Evolutionary conservation across 495 filamentous ascomycete genomes (phyloP), one percentile per base, ranked within the genome.

Genomic region (Aeminium ludgeri): DNA sequence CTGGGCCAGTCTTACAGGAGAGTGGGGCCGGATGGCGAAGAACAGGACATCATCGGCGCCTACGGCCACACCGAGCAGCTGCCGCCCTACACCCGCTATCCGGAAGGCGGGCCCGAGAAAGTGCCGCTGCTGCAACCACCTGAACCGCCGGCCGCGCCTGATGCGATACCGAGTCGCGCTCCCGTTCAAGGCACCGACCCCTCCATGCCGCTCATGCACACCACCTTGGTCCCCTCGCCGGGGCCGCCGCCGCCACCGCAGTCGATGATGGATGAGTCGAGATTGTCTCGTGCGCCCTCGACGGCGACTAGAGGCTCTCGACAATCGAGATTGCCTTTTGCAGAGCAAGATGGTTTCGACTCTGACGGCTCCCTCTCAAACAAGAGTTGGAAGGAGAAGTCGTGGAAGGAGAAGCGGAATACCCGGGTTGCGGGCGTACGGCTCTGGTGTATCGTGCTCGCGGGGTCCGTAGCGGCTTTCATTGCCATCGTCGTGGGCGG

Each of bases 1-100:
- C 59, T 73, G 23, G 63, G 60, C 19, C 56, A 62, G 7, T 66
- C 68, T 41, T 89, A 82, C 52, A 66, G 82, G 45, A 71, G 74
- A 30, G 60, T 78, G 37, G 77, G 78, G 0, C 82, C 81, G 1
- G 82, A 86, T 20, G 82, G 82, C 45, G 85, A 91, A 60, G 86
- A 92, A 44, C 82, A 75, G 11, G 84, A 86, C 59, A 71, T 92
- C 6, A 74, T 94, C 46, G 85, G 84, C n/a, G 81, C 82, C 0
- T 80, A 87, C 51, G 86, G 86, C 1, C 85, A 93, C 57, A 78
- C 81, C 2, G 86, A 95, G 55, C 82, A 86, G 48, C 63, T 93
- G 25, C 86, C 86, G 13, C 86, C 86, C 10, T 95, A 95, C 59
- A 78, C 83, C 10, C 69, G 78, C 46, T 86, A 82, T 56, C 76